phyloP scores from a whole-genome alignment of 441 rosid genomes.

The Erodium texanum region DNA sequence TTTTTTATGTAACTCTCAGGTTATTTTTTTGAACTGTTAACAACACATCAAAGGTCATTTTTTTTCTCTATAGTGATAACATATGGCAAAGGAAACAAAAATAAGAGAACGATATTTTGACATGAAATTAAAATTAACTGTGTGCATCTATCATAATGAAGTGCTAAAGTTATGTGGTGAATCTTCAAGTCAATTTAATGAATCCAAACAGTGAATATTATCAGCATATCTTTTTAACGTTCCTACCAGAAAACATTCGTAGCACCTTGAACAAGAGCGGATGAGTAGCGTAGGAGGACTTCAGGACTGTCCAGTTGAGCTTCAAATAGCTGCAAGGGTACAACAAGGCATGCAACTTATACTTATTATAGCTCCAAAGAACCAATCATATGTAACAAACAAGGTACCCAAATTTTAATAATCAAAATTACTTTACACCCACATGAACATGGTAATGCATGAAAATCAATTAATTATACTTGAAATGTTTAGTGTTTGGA shows the following conservation, averaged over 20 bases:
- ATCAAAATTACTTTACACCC: neutral
- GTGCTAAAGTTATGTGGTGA: neutral
- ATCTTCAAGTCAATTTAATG: neutral
- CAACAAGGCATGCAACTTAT: neutral
- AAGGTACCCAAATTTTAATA: neutral
- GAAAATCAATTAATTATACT: neutral
- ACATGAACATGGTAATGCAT: neutral
- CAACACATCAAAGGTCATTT: neutral
- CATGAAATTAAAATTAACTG: conserved; percentile 4
- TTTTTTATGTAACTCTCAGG: neutral
- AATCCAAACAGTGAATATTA: conserved; percentile 12
- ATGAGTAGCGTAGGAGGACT: conserved; percentile 77
- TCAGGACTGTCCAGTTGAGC: conserved; percentile 62
- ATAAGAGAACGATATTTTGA: neutral
- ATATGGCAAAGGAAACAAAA: neutral
- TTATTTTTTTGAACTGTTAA: too few relatives aligned
- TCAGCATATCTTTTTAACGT: conserved; percentile 1
- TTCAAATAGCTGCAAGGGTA: conserved; percentile 68
- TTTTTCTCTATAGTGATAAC: neutral
- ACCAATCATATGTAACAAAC: neutral
- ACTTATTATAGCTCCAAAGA: neutral
- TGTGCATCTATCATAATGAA: neutral
- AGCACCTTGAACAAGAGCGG: conserved; percentile 97
- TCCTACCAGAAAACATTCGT: conserved; percentile 92
- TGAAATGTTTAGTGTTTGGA: conserved; percentile 3